Evolutionary conservation across 75 land plant species (phyloP).

Genomic region (Cupressus sempervirens): DNA sequence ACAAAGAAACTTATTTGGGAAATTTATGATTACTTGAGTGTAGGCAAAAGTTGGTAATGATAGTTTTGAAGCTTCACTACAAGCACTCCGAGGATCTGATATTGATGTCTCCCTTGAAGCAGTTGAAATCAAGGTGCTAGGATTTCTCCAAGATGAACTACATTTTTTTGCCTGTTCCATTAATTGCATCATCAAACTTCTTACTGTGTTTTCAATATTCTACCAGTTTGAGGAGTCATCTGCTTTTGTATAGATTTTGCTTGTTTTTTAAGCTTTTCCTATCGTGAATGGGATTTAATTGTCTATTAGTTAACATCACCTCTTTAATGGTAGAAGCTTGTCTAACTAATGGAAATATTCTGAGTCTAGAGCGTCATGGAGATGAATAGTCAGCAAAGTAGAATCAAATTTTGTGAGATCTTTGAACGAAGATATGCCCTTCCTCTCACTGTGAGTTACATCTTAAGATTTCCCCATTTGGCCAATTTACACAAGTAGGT

Average conservation of each 20-base stretch:
- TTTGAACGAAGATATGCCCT: constrained; percentile 11
- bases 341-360: neutral
- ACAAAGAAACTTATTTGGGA: neutral
- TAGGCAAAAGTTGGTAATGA: constrained; percentile 93
- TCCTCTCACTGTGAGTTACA: constrained; percentile 3
- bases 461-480: neutral
- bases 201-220: neutral
- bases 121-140: constrained; percentile 72
- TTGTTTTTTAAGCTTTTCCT: neutral
- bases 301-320: neutral
- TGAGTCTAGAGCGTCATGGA: neutral
- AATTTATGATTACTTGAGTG: neutral
- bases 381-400: neutral
- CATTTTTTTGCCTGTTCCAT: neutral
- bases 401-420: constrained; percentile 10
- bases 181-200: neutral
- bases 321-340: neutral
- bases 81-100: constrained; percentile 82
- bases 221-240: neutral
- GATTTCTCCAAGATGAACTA: neutral
- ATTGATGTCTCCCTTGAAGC: constrained; percentile 76
- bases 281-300: neutral
- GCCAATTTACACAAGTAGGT: neutral
- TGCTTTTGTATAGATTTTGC: neutral
- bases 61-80: constrained; percentile 73